Evolutionary conservation across 257 asterid species (phyloP).

Genomic region (Perilla frutescens): DNA sequence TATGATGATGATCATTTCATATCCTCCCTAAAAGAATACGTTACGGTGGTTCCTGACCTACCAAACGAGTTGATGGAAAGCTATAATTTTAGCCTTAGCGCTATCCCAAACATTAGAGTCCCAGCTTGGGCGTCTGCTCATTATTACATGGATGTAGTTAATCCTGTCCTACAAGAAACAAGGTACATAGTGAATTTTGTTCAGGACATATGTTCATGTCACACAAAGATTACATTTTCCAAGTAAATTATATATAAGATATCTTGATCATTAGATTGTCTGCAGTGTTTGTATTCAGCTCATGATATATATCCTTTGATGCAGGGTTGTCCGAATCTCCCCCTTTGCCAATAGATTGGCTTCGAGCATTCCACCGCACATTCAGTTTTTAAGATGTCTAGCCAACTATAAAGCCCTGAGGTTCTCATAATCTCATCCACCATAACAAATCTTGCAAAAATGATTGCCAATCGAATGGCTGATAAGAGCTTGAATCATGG

Average conservation of each 20-base stretch:
- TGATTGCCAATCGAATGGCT: constrained; percentile 62
- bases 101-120: constrained; percentile 63
- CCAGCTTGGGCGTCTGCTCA: constrained; percentile 83
- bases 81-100: constrained; percentile 67
- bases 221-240: neutral
- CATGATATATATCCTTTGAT: constrained; percentile 26
- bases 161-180: constrained; percentile 69
- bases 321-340: constrained; percentile 81
- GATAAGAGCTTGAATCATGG: constrained; percentile 60
- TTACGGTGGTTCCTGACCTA: constrained; percentile 64
- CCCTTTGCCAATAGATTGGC: constrained; percentile 89
- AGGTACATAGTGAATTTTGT: constrained; percentile 52
- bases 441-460: constrained; percentile 58
- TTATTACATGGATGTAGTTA: constrained; percentile 71
- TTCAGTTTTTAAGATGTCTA: constrained; percentile 75
- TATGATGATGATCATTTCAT: constrained; percentile 83
- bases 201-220: no score
- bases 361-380: constrained; percentile 66
- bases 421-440: constrained; percentile 75
- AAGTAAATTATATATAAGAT: neutral
- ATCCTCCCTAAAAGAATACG: constrained; percentile 60
- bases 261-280: neutral
- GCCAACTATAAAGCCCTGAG: constrained; percentile 83
- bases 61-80: constrained; percentile 71
- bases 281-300: neutral